Base-by-base conservation (phyloP, 768 basidiomycete species). In the Lactarius vividus region DNA sequence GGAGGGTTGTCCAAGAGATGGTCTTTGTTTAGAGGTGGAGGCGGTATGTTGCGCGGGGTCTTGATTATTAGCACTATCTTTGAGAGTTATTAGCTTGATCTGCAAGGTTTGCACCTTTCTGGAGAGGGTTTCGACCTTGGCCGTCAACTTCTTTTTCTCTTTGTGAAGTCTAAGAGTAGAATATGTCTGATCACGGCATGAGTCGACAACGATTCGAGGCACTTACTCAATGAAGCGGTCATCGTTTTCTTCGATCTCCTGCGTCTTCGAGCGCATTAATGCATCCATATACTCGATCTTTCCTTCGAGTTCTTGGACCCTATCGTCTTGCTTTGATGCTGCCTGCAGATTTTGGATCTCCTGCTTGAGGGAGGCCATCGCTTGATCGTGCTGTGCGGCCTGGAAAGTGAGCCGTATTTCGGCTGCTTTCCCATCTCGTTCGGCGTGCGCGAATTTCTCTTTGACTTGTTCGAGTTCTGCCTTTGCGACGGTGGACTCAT, bases 161-260 rank as follows among this genome's bases (percentile, higher is more conserved):
- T 91, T 92, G 68, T 90, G 74, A 74, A 90, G 84, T 70, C 91
- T 93, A 70, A 26, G n/a, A 55, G 28, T 57, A 39, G 46, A 40
- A 52, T 60, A 31, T 70, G 57, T 59, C 46, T 28, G 58, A 23
- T 57, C 46, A 58, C 63, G 20, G 18, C 63, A 35, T 35, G n/a
- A 16, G 3, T n/a, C 13, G 13, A 31, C 15, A 18, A 33, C 44
- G 8, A 23, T 52, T 31, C 8, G n/a, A 5, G 28, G 10, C n/a
- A 80, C 88, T 70, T 76, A 93, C 91, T 88, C 88, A 66, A 93
- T 84, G 59, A 86, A 84, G 40, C 84, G 84, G 72, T 94, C 92
- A 71, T 94, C 91, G 63, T 93, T 90, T 71, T 88, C 89, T 72
- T 93, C 91, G 63, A 93, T 91, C 76, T 93, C 91, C 16, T 80